phyloP scores from a whole-genome alignment of 352 stramenopile genomes.

The Ophiocytium majus region DNA sequence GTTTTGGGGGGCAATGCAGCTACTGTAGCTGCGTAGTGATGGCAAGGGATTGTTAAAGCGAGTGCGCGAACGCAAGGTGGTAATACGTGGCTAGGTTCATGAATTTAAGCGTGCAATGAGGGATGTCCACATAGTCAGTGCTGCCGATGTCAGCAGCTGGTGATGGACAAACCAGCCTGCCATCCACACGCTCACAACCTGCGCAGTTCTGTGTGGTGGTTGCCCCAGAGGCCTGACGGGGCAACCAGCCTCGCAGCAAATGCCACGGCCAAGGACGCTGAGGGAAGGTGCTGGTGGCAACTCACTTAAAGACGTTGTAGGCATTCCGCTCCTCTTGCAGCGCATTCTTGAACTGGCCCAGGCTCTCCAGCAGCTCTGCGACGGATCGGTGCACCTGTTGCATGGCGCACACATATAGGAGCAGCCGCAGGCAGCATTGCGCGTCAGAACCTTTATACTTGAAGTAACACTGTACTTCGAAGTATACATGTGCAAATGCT shows the following conservation, averaged over 20 bases:
- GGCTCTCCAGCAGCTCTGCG: not conserved
- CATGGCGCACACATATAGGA: not conserved
- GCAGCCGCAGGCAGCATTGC: not conserved
- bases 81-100: no score
- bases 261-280: no score
- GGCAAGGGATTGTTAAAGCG: not conserved
- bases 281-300: no score
- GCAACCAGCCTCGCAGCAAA: no score
- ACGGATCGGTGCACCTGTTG: not conserved
- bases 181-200: not conserved
- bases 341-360: not conserved
- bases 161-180: not conserved
- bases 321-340: not conserved
- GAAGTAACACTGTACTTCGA: not conserved
- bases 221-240: not conserved
- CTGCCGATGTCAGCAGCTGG: not conserved
- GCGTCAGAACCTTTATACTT: not conserved
- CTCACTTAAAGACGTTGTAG: slow-evolving; percentile 3
- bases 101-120: no score
- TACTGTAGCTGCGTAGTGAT: not conserved
- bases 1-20: not conserved
- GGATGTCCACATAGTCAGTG: not conserved
- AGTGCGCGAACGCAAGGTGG: no score
- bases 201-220: not conserved
- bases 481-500: not conserved